These are phyloP conservation scores for Rhizopogon roseolus DNA, from an alignment of 768 basidiomycete species.

Conservation along the genomic window DNA sequence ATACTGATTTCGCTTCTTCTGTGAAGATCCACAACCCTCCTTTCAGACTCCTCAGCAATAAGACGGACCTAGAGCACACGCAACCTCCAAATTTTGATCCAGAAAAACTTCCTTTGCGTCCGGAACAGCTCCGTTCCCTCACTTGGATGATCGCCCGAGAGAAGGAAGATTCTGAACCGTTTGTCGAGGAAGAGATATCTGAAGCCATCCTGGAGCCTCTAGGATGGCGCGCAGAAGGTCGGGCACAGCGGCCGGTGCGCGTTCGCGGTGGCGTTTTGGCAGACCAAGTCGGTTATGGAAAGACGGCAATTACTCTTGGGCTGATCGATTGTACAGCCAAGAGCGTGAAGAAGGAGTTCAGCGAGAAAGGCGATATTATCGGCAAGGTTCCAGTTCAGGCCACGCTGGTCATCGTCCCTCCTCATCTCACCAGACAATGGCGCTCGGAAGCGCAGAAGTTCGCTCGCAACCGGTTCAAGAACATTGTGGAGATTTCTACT, in stretches of 20 bases:
- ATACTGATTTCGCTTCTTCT: constrained; percentile 69
- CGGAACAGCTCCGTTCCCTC: constrained; percentile 85
- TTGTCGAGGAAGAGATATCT: constrained; percentile 91
- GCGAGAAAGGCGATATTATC: constrained; percentile 35
- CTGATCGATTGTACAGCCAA: constrained; percentile 72
- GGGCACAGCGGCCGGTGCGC: constrained; percentile 69
- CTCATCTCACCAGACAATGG: constrained; percentile 91
- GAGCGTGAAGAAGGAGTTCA: constrained; percentile 53
- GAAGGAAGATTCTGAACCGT: constrained; percentile 54
- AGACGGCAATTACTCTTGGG: constrained; percentile 91
- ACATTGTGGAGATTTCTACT: constrained; percentile 61
- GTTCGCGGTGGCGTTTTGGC: constrained; percentile 90
- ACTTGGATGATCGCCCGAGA: constrained; percentile 92
- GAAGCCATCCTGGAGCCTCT: constrained; percentile 83
- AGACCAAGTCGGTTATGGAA: constrained; percentile 96
- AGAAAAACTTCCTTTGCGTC: constrained; percentile 56
- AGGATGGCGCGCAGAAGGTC: constrained; percentile 93
- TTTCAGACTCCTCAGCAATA: constrained; percentile 76
- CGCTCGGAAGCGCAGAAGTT: constrained; percentile 83
- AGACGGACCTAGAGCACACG: constrained; percentile 55
- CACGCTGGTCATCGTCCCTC: constrained; percentile 82
- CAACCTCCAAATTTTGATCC: constrained; percentile 73
- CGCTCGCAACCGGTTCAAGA: constrained; percentile 37
- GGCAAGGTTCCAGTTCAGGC: constrained; percentile 79
- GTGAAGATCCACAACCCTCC: constrained; percentile 55